These are phyloP conservation scores for Sisymbrium irio DNA, from an alignment of 345 rosid species.

Conservation along the genomic window DNA sequence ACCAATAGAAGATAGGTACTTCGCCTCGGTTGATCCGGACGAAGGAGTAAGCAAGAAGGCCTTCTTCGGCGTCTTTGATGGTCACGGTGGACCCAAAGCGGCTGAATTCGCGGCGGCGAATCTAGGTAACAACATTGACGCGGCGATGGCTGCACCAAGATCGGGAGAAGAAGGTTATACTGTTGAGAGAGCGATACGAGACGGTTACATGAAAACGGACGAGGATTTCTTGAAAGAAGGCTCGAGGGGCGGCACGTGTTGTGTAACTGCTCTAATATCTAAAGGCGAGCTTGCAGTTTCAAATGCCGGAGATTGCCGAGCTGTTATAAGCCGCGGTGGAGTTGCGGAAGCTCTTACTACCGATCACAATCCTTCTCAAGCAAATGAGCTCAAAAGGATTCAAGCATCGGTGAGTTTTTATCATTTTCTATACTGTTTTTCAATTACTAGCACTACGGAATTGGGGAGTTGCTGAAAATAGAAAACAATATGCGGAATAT, in stretches of 20 bases:
- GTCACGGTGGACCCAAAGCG: conserved; percentile 84
- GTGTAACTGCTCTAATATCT: conserved; percentile 67
- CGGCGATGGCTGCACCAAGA: conserved; percentile 34
- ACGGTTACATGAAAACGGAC: conserved; percentile 65
- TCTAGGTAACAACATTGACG: conserved; percentile 56
- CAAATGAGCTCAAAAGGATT: conserved; percentile 61
- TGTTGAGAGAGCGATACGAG: conserved; percentile 47
- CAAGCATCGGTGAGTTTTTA: conserved; percentile 56
- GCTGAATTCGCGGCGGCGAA: conserved; percentile 73
- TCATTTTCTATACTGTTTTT: background rate
- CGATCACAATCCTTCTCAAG: conserved; percentile 70
- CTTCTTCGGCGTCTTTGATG: conserved; percentile 80
- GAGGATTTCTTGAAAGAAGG: conserved; percentile 55
- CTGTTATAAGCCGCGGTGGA: conserved; percentile 67
- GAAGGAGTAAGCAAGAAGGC: conserved; percentile 35
- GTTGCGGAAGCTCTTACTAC: conserved; percentile 74
- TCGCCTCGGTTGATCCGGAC: conserved; percentile 22
- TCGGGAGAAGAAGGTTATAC: conserved; percentile 33
- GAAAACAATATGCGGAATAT: too few species aligned
- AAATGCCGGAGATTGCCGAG: conserved; percentile 84
- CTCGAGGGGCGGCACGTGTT: conserved; percentile 68
- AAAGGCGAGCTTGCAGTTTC: conserved; percentile 60
- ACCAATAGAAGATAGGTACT: conserved; percentile 36
- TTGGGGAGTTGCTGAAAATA: too few species aligned
- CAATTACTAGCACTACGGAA: too few species aligned